Evolutionary conservation across 2,329 filamentous ascomycete genomes (phyloP).

Genomic region (Paecilomyces fulvus): DNA sequence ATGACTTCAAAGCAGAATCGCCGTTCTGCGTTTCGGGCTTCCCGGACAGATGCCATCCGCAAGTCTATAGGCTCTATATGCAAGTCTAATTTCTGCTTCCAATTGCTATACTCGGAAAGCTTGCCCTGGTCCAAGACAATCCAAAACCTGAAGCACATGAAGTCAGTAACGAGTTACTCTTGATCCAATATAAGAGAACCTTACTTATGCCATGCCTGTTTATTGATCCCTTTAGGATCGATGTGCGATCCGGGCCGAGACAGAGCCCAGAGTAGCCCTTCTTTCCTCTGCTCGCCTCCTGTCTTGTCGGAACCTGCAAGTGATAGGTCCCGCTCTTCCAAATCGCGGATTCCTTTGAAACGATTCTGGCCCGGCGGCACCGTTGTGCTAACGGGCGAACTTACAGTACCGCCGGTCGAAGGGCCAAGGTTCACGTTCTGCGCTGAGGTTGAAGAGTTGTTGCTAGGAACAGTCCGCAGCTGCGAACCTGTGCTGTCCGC

Average conservation of each 20-base stretch:
- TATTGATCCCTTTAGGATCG: slow-evolving; percentile 89
- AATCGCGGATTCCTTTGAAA: slow-evolving; percentile 86
- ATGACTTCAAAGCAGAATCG: slow-evolving; percentile 98
- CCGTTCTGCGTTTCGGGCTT: slow-evolving; percentile 87
- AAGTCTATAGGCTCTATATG: slow-evolving; percentile 98
- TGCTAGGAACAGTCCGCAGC: slow-evolving; percentile 44
- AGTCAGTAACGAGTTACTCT: slow-evolving; percentile 1
- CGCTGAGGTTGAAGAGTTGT: slow-evolving; percentile 38
- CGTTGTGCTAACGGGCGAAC: slow-evolving; percentile 15
- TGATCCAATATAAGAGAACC: slow-evolving; percentile 26
- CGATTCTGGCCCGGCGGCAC: slow-evolving; percentile 40
- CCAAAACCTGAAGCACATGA: slow-evolving; percentile 64
- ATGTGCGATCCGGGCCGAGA: slow-evolving; percentile 90
- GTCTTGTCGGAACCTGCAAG: slow-evolving; percentile 47
- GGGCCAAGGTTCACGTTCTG: slow-evolving; percentile 24
- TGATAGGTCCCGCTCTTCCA: slow-evolving; percentile 71
- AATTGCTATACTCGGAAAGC: slow-evolving; percentile 96
- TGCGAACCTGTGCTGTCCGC: slow-evolving; percentile 68
- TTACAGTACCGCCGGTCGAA: slow-evolving; percentile 13
- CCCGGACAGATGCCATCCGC: slow-evolving; percentile 90
- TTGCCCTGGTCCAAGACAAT: slow-evolving; percentile 96
- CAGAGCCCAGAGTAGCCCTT: slow-evolving; percentile 89
- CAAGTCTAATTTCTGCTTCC: slow-evolving; percentile 93
- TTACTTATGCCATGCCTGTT: slow-evolving; percentile 98
- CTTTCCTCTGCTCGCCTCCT: slow-evolving; percentile 66